Evolutionary conservation across 2,329 filamentous ascomycete genomes (phyloP).

Genomic region (Lachnellula arida): DNA sequence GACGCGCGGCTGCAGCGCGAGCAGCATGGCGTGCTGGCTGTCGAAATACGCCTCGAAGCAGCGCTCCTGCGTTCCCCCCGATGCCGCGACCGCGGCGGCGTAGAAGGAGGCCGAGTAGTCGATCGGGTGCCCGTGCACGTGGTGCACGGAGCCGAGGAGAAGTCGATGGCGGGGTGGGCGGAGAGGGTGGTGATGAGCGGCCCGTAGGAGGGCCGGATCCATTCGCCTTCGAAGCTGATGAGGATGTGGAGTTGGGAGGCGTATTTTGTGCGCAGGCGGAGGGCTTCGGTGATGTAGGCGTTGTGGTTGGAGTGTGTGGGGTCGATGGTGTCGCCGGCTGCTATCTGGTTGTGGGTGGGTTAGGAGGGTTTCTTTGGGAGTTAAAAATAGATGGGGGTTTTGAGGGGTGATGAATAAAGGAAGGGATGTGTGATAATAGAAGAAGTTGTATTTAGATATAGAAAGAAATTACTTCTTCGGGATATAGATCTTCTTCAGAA

Average conservation of each 20-base stretch:
- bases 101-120: constrained; percentile 76
- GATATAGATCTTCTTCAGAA: constrained; percentile 73
- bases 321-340: constrained; percentile 40
- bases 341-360: constrained; percentile 38
- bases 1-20: constrained; percentile 62
- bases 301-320: constrained; percentile 54
- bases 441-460: neutral
- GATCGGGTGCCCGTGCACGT: constrained; percentile 81
- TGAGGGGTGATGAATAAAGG: too few species aligned
- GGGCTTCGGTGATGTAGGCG: constrained; percentile 71
- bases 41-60: constrained; percentile 86
- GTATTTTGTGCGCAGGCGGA: constrained; percentile 67
- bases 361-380: neutral
- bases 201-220: constrained; percentile 67
- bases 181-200: constrained; percentile 55
- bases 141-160: constrained; percentile 90
- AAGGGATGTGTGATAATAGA: neutral
- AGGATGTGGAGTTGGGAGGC: constrained; percentile 67
- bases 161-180: constrained; percentile 64
- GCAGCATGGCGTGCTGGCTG: constrained; percentile 76
- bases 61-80: constrained; percentile 61
- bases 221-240: constrained; percentile 90
- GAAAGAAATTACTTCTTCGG: constrained; percentile 69
- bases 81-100: constrained; percentile 32
- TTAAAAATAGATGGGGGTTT: too few species aligned